Evolutionary conservation across 176 grass and related monocot species (phyloP).

Genomic region (Aegilops sharonensis): DNA sequence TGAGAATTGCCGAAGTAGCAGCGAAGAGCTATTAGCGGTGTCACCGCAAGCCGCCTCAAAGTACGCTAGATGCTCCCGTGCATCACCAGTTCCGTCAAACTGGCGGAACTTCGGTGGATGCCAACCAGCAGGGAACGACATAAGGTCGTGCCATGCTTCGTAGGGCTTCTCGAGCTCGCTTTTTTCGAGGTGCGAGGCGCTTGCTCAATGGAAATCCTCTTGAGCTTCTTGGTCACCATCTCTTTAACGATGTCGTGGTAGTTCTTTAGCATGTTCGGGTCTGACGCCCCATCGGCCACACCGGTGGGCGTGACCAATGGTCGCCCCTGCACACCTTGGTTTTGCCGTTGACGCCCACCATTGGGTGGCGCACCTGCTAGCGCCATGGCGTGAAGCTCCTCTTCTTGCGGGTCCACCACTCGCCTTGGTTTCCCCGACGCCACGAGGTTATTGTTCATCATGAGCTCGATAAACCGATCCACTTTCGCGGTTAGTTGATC

Average conservation of each 20-base stretch:
- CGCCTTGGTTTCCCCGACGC: background rate
- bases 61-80: background rate
- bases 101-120: background rate
- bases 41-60: background rate
- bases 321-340: rapidly evolving
- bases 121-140: background rate
- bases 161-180: background rate
- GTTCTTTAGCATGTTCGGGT: background rate
- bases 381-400: background rate
- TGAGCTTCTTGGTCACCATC: background rate
- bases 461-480: background rate
- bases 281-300: no score
- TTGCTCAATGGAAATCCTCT: background rate
- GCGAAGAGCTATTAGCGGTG: background rate
- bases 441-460: background rate
- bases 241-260: background rate
- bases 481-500: background rate
- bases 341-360: no score
- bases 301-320: no score
- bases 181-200: background rate
- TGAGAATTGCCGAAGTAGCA: background rate
- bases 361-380: no score
- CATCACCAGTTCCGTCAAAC: background rate
- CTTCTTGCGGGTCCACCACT: background rate
- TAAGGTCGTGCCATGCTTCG: background rate